Evolutionary conservation across 352 stramenopile species (phyloP), one percentile per base, ranked within the genome.

Genomic region (Elongisporangium anandrum): DNA sequence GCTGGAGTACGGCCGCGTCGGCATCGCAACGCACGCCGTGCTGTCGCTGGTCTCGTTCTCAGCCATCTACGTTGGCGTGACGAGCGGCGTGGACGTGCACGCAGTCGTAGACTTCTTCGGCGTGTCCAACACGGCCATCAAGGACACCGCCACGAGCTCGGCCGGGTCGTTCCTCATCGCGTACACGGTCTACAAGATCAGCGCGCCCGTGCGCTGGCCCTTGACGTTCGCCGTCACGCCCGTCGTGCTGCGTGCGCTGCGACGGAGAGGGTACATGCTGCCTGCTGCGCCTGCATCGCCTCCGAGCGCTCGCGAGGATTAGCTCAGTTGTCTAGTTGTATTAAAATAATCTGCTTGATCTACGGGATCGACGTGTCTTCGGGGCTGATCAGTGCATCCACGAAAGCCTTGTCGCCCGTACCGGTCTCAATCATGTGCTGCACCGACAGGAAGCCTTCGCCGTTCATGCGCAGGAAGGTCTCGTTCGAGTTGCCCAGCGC

Each of bases 391-490:
- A 93, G 64, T 17, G 78, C 84, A 52, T 95, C 85, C 8, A 93
- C 75, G 54, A 95, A 95, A 10, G 81, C 83, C 52, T 87, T 90
- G 19, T 92, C 77, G 49, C 83, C 83, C 20, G 77, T 79, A 10
- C 78, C 77, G 24, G 70, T 82, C 54, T 88, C 74, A 41, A 89
- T 69, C 83, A 92, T 90, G 67, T 92, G 83, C 69, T 94, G 85
- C 54, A 94, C 76, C 0, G 85, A 95, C 47, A 92, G 59, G 54
- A 93, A 93, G 0, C 85, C 85, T 47, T 91, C 69, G 13, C 72
- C 68, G 52, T 93, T 95, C 77, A 95, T 85, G 13, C 85, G 79
- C 53, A 95, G 63, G 50, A 91, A 95, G 13, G 85, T 88, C 61
- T 95, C 85, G 41, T 90, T 81, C 4, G 85, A 90, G 67, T 91